Percentiles rank a stretch among this genome's conserved stretches.
These are phyloP conservation scores for Cordyceps pruinosa DNA, from an alignment of 2,329 filamentous ascomycete species.

Conservation along the genomic window DNA sequence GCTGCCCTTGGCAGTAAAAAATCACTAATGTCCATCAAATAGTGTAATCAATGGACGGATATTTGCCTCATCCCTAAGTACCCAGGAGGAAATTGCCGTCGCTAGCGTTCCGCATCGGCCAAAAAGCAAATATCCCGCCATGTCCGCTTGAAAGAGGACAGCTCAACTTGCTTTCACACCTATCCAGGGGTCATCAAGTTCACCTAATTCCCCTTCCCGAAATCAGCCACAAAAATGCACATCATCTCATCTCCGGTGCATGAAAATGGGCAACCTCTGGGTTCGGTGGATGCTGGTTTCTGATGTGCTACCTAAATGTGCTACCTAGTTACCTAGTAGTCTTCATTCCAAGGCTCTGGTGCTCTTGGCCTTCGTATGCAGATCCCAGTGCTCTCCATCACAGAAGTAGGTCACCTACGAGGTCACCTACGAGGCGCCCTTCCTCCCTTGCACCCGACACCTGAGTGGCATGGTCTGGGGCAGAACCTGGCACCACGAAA, in stretches of 20 bases:
- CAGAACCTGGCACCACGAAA: not conserved
- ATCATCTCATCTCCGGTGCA: conserved; percentile 7
- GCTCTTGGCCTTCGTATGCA: not conserved
- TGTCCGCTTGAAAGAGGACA: too few relatives aligned
- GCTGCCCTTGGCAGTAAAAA: not conserved
- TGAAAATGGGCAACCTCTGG: not conserved
- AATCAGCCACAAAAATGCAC: conserved; percentile 1
- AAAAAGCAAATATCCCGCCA: too few relatives aligned
- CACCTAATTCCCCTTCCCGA: not conserved
- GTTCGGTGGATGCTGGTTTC: not conserved
- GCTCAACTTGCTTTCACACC: too few relatives aligned
- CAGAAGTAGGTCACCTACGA: not conserved
- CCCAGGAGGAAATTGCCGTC: too few relatives aligned
- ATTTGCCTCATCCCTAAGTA: too few relatives aligned
- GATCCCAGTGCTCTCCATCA: not conserved
- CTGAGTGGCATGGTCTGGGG: not conserved
- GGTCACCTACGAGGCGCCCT: not conserved
- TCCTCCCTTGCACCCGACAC: not conserved
- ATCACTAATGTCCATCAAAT: too few relatives aligned
- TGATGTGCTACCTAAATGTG: not conserved
- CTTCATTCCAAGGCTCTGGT: not conserved
- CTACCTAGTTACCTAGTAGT: too few relatives aligned
- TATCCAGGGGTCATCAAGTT: too few relatives aligned
- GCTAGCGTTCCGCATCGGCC: too few relatives aligned
- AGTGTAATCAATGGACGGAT: not conserved